Conservation (phyloP, 495 filamentous ascomycete genomes). For the Opeltia flavorubescens region DNA sequence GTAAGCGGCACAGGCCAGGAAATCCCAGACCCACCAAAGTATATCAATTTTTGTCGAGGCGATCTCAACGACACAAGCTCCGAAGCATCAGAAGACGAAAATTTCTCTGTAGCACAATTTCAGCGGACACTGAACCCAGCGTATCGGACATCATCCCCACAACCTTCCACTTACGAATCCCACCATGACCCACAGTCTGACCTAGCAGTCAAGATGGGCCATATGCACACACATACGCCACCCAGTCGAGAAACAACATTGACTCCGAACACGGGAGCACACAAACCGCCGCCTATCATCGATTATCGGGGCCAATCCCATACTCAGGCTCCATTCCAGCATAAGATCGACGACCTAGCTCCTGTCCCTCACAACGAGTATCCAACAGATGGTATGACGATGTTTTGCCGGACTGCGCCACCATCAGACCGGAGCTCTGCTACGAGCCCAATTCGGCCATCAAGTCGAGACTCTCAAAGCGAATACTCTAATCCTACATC, state of each 20-base stretch:
- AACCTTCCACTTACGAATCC: slow-evolving; percentile 74
- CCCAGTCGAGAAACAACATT: slow-evolving; percentile 37
- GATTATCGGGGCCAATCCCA: slow-evolving; percentile 25
- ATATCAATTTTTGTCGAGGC: slow-evolving; percentile 95
- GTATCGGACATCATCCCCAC: slow-evolving; percentile 82
- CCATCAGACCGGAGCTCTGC: slow-evolving; percentile 74
- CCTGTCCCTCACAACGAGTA: slow-evolving; percentile 83
- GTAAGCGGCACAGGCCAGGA: slow-evolving; percentile 88
- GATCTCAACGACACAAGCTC: slow-evolving; percentile 72
- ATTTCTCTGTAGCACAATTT: slow-evolving; percentile 89
- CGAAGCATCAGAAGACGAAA: slow-evolving; percentile 69
- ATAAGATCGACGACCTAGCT: slow-evolving; percentile 50
- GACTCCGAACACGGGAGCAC: slow-evolving; percentile 37
- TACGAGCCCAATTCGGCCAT: slow-evolving; percentile 58
- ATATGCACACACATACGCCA: slow-evolving; percentile 33
- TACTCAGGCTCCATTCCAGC: slow-evolving; percentile 28
- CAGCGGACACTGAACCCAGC: slow-evolving; percentile 89
- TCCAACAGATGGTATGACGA: slow-evolving; percentile 95
- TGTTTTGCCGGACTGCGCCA: slow-evolving; percentile 82
- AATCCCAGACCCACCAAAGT: slow-evolving; percentile 92
- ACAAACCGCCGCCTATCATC: slow-evolving; percentile 31
- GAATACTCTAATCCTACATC: slow-evolving; percentile 86
- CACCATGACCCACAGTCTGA: slow-evolving; percentile 71
- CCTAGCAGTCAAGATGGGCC: slow-evolving; percentile 48
- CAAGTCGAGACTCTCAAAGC: slow-evolving; percentile 80